A percentile compares a stretch with the other conserved stretches of the same genome.
phyloP scores from a whole-genome alignment of 2,329 filamentous ascomycete genomes.

The Exserohilum rostratum region DNA sequence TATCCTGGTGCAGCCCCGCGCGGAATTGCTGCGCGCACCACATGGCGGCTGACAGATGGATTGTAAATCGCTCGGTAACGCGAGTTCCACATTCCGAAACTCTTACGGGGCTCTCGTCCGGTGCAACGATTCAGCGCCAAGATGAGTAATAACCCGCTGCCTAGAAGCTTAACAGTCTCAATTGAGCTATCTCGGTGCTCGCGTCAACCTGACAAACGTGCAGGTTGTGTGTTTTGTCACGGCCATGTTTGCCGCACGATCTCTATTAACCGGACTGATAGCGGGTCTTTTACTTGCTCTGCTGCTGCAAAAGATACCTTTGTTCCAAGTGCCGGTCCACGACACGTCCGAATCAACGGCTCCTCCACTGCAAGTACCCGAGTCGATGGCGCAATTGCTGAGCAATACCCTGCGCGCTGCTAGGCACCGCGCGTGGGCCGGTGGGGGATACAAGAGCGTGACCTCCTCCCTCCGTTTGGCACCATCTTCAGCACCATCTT shows the following conservation, averaged over 20 bases:
- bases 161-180: background rate
- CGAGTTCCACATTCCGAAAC: background rate
- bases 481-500: conserved; percentile 1
- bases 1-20: background rate
- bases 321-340: conserved; percentile 24
- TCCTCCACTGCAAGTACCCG: conserved; percentile 11
- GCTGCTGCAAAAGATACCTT: conserved; percentile 29
- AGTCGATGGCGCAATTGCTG: conserved; percentile 41
- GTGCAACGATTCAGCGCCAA: background rate
- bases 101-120: background rate
- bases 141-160: background rate
- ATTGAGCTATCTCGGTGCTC: background rate
- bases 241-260: conserved; percentile 19
- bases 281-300: conserved; percentile 36
- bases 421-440: conserved; percentile 21
- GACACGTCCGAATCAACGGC: conserved; percentile 13
- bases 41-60: conserved; percentile 7
- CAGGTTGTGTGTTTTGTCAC: conserved; percentile 22
- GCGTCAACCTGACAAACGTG: conserved; percentile 7
- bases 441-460: conserved; percentile 26
- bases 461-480: conserved; percentile 11
- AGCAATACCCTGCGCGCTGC: conserved; percentile 43
- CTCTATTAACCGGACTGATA: conserved; percentile 32
- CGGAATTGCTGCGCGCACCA: conserved; percentile 4
- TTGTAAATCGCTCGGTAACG: conserved; percentile 7